Evolutionary conservation across 2,329 filamentous ascomycete species (phyloP).

Genomic region (Colletotrichum lindemuthianum): DNA sequence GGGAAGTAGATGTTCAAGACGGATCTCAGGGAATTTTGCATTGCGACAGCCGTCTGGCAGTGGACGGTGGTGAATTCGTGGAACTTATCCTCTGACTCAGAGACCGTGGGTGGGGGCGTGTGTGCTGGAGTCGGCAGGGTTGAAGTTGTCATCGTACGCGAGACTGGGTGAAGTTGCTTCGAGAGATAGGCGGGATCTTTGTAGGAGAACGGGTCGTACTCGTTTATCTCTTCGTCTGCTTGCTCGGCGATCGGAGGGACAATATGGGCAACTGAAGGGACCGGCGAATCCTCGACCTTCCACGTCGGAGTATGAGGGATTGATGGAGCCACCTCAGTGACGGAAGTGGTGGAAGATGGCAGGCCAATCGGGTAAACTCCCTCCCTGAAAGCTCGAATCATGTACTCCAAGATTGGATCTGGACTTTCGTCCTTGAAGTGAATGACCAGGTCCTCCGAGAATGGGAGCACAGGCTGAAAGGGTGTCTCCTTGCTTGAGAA

Average conservation of each 20-base stretch:
- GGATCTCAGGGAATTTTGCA: conserved; percentile 67
- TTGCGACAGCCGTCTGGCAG: conserved; percentile 59
- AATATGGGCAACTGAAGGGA: background rate
- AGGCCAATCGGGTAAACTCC: conserved; percentile 46
- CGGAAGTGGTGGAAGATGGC: conserved; percentile 17
- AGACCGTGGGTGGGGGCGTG: conserved; percentile 51
- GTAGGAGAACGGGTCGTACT: conserved; percentile 62
- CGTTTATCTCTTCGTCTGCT: conserved; percentile 48
- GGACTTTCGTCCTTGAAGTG: conserved; percentile 58
- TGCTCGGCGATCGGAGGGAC: conserved; percentile 29
- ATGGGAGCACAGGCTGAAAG: conserved; percentile 59
- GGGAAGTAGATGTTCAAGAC: conserved; percentile 63
- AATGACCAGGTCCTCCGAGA: conserved; percentile 67
- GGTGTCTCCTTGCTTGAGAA: conserved; percentile 37
- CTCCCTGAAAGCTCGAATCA: conserved; percentile 58
- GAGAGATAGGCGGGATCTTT: conserved; percentile 7
- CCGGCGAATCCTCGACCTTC: conserved; percentile 16
- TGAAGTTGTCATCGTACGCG: conserved; percentile 40
- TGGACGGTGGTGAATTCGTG: conserved; percentile 54
- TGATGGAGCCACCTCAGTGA: conserved; percentile 22
- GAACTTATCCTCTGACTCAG: conserved; percentile 50
- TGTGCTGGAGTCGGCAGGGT: conserved; percentile 54
- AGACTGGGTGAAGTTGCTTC: conserved; percentile 10
- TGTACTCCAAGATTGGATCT: conserved; percentile 55
- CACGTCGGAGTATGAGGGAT: conserved; percentile 13